Base-by-base conservation (phyloP, 2,329 filamentous ascomycete species). In the Trichoderma cornu-damae region DNA sequence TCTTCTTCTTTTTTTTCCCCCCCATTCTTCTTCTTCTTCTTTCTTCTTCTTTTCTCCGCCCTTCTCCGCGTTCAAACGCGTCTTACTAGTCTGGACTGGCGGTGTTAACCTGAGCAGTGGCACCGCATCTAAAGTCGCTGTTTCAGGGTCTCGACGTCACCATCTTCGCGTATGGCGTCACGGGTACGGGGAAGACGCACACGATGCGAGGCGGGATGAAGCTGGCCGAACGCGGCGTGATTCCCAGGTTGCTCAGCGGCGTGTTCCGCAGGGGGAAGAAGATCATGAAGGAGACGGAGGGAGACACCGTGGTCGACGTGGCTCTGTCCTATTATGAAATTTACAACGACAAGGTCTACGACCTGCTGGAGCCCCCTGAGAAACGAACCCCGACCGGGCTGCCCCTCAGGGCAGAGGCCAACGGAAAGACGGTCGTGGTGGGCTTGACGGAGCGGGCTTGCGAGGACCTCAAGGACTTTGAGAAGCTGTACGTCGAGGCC, bases 261-360 rank as follows among this genome's bases (percentile, higher is more conserved):
- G 88, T 97, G 58, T 97, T 93, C 70, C 83, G 93, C 47, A 81
- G 90, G 60, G 87, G 87, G 61, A 89, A 90, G 72, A 96, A 95
- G 77, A 86, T 94, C 16, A 81, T 84, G 62, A 94, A 93, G 72
- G 91, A 96, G 66, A 82, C 85, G 2, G 77, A 79, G 4, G 89
- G 86, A 9, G 77, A 84, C 51, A 92, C 86, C 0, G 79, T 76
- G 2, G 89, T 95, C 20, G 77, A 83, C 7, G 89, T 96, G 14
- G 79, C 84, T 11, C 80, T 96, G 67, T 92, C 89, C 26, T 96
- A 96, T 74, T 96, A 96, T 74, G 92, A 96, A 71, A 96, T 96
- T 63, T 96, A 96, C 74, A 96, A 95, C 71, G 92, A 96, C 76
- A 93, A 93, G 69, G 91, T 96, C 18, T 96, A 87, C 67, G 92